phyloP scores from a whole-genome alignment of 805 yeast genomes.

The Diddensiella caesifluorescens region DNA sequence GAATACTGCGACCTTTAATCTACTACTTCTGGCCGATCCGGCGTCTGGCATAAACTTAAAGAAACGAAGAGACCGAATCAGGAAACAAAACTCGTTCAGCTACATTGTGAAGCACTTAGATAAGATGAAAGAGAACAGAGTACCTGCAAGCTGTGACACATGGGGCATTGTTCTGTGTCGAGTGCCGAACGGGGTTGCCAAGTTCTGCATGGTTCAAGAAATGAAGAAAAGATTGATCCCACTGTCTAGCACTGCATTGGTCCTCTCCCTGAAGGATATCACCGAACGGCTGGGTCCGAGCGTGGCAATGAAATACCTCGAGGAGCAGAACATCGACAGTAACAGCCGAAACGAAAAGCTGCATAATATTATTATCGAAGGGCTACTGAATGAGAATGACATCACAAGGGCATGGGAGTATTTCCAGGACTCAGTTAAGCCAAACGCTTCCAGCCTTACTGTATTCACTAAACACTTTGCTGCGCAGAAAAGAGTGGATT shows the following conservation, averaged over 20 bases:
- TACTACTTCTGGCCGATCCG: slow-evolving; percentile 11
- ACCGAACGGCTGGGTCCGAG: slow-evolving; percentile 15
- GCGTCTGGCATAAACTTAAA: slow-evolving; percentile 1
- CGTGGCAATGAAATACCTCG: slow-evolving; percentile 14
- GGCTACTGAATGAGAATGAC: slow-evolving; percentile 10
- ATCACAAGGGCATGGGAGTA: slow-evolving; percentile 21
- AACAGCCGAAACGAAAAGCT: too few relatives aligned
- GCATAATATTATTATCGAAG: too few relatives aligned
- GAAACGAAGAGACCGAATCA: slow-evolving; percentile 3
- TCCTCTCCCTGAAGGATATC: slow-evolving; percentile 14
- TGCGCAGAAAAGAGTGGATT: slow-evolving; percentile 15
- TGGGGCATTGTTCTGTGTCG: slow-evolving; percentile 21
- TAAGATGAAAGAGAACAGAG: slow-evolving; percentile 12
- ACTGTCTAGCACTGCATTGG: slow-evolving; percentile 15
- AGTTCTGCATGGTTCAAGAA: slow-evolving; percentile 10
- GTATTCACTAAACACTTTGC: slow-evolving; percentile 14
- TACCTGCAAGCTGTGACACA: slow-evolving; percentile 19
- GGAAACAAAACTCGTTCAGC: too few relatives aligned
- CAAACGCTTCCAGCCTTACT: slow-evolving; percentile 17
- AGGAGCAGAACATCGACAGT: too few relatives aligned
- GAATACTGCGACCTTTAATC: slow-evolving; percentile 18
- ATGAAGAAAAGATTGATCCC: slow-evolving; percentile 16
- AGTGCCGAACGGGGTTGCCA: slow-evolving; percentile 7
- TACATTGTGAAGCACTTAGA: slow-evolving; percentile 15
- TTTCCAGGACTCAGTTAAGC: slow-evolving; percentile 11